Percentiles rank a stretch among this genome's conserved stretches.
phyloP scores from a whole-genome alignment of 257 asterid species.

The Mentha longifolia region DNA sequence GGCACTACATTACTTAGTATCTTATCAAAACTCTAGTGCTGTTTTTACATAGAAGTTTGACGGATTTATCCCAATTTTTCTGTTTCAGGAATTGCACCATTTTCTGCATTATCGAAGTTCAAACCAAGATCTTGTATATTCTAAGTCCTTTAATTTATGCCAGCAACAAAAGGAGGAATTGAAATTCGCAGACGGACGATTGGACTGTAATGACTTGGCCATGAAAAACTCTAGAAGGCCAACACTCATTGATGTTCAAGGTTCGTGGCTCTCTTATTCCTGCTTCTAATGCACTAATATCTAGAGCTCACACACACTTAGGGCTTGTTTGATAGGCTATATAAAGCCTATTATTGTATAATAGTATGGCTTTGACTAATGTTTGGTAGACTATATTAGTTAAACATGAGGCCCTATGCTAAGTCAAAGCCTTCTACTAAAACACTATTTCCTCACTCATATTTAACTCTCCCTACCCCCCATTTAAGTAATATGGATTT shows the following conservation, averaged over 20 bases:
- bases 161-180: constrained; percentile 50
- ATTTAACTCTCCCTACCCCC: too few relatives aligned
- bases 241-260: constrained; percentile 53
- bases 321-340: too few relatives aligned
- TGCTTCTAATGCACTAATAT: too few relatives aligned
- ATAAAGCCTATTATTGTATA: too few relatives aligned
- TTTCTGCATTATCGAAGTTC: constrained; percentile 45
- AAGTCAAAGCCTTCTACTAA: too few relatives aligned
- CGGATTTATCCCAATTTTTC: not conserved
- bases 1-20: not conserved
- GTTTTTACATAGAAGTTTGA: not conserved
- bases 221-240: constrained; percentile 43
- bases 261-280: constrained; percentile 37
- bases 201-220: constrained; percentile 39
- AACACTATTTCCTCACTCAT: too few relatives aligned
- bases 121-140: constrained; percentile 46
- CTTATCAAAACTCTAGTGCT: not conserved
- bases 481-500: too few relatives aligned
- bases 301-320: not conserved
- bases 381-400: too few relatives aligned
- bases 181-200: constrained; percentile 45
- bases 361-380: too few relatives aligned
- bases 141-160: constrained; percentile 39
- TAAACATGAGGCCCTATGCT: too few relatives aligned
- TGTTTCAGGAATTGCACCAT: constrained; percentile 56